Base-by-base conservation (phyloP, 2,329 filamentous ascomycete genomes). In the Acephala macrosclerotiorum region DNA sequence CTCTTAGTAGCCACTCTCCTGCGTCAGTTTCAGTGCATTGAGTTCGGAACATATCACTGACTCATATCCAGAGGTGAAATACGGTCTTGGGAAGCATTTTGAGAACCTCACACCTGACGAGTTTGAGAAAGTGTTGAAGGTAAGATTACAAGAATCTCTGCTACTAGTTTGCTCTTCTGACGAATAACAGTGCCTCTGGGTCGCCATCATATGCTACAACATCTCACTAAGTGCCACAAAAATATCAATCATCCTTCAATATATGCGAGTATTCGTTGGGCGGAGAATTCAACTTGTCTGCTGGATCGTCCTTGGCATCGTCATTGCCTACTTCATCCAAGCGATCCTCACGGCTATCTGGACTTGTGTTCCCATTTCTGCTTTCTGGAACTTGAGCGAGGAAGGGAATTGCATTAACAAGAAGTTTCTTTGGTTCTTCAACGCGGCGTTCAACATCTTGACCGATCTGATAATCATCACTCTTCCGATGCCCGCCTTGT, bases 231-330 rank as follows among this genome's bases (percentile, higher is more conserved):
- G 72, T 59, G 38, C 77, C 22, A 76, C 76, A 66, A 80, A 80
- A 69, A 70, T 77, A 18, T 78, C 78, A 4, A 78, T 80, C 56
- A 66, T 79, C 7, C 69, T 79, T n/a, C 79, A 79, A 53, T 80
- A 80, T 73, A 75, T 77, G 1, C 77, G 78, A 25, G 78, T 80
- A 25, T 80, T 81, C 61, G 61, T 73, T 18, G 70, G 71, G n/a
- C 60, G 62, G 0, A 63, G 58, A 18, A 76, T 75, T 26, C 70
- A 65, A 25, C 42, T 42, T 12, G 53, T 58, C 4, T 69, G 70
- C 63, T 69, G 65, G 67, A 42, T 29, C 4, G 22, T 60, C 2
- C 60, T 73, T 9, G 51, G 35, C 22, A 12, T 73, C 22, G 51
- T 71, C 20, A 25, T 40, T 9, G n/a, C 56, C 9, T 67, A 65